Base-by-base conservation (phyloP, 108 stramenopile genomes). In the Phaeodactylum tricornutum region DNA sequence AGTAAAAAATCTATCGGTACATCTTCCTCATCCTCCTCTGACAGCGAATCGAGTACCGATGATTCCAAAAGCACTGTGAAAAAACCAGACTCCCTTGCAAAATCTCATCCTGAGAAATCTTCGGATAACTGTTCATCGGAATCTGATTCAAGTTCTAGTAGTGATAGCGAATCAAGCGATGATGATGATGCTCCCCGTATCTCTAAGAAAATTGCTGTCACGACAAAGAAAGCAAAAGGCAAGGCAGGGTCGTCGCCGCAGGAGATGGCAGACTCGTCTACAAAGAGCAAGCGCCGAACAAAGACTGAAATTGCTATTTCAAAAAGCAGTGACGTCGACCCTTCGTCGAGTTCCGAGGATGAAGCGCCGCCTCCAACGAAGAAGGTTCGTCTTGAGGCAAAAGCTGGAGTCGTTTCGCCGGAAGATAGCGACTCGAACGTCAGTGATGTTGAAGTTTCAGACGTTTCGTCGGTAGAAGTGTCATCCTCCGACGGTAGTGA, bases 391-490 rank as follows among this genome's bases (percentile, higher is more conserved):
- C n/a, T n/a, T n/a, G n/a, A n/a, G n/a, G 39, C 7, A 41, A 30
- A 32, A 29, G 16, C 24, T 26, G 59, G 41, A 25, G 24, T 1
- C 5, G 49, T 59, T 24, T 50, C 58, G 6, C 58, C 58, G 43
- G 68, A 77, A 49, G 67, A 66, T 16, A 69, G 59, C 30, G 74
- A 76, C 16, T 25, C 66, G 24, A 84, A 91, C 62, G 89, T 91
- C 23, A 82, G 80, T 39, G 82, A 87, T 75, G 79, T 81, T 1
- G 89, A 91, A 33, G 89, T 91, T 11, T 91, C 84, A 15, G 84
- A 83, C 67, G 89, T 91, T 15, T 86, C 81, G 32, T 69, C 79
- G 43, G 84, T 86, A 1, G 52, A 56, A 9, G 50, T 50, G n/a
- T 64, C 72, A 29, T 65, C 59, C 1, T 65, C 63, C 19, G 33